These are phyloP conservation scores for Peronospora farinosa DNA, from an alignment of 352 stramenopile genomes.

Conservation along the genomic window DNA sequence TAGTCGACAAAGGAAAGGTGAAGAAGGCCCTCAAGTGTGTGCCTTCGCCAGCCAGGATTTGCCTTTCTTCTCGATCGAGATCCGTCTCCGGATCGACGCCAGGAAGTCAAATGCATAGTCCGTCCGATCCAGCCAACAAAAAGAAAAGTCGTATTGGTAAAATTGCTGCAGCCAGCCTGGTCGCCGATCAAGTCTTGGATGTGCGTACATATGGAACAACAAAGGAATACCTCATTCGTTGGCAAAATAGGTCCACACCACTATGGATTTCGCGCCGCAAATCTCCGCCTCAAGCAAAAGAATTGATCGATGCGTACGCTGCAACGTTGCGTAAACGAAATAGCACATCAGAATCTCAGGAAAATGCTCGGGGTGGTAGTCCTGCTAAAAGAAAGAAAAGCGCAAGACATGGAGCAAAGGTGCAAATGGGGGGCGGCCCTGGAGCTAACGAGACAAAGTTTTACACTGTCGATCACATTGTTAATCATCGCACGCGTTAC, in stretches of 20 bases:
- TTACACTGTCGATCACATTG: conserved; percentile 60
- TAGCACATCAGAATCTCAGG: background rate
- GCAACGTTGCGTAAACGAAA: conserved; percentile 7
- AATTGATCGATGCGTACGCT: conserved; percentile 31
- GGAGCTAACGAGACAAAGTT: conserved; percentile 12
- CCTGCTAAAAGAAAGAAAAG: conserved; percentile 7
- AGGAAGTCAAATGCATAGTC: conserved; percentile 2
- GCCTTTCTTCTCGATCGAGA: conserved; percentile 6
- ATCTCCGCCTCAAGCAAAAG: conserved; percentile 22
- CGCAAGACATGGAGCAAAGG: conserved; percentile 7
- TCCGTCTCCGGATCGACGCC: conserved; percentile 5
- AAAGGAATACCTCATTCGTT: conserved; percentile 39
- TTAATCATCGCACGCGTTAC: conserved; percentile 36
- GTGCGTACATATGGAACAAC: conserved; percentile 14
- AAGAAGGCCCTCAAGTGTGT: conserved; percentile 4
- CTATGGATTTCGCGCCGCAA: conserved; percentile 37
- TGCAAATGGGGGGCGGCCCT: background rate
- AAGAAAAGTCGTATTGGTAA: conserved; percentile 26
- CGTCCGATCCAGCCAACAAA: background rate
- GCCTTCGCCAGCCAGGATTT: conserved; percentile 10
- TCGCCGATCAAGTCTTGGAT: conserved; percentile 28
- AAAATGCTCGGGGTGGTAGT: conserved; percentile 1
- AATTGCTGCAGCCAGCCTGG: conserved; percentile 11
- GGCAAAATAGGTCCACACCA: conserved; percentile 16
- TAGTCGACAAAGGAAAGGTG: conserved; percentile 1